Conservation (phyloP, 1,139 yeast genomes). For the Arxiozyma bovina region DNA sequence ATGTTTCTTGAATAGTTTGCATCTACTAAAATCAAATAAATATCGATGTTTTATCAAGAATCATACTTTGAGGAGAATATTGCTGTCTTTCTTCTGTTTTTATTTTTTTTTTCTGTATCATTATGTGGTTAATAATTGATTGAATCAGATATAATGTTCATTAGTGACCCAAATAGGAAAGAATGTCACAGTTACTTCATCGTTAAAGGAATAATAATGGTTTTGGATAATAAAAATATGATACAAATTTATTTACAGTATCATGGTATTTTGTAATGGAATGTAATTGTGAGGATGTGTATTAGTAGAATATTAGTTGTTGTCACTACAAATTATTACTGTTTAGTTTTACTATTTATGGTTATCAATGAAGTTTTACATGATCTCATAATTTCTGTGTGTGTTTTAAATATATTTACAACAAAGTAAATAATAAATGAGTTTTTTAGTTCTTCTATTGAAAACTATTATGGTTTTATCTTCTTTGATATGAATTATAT, state of each 20-base stretch:
- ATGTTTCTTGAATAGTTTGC: not conserved
- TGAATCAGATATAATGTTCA: not conserved
- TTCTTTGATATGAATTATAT: too few relatives aligned
- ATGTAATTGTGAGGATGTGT: not conserved
- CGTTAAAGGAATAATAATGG: too few relatives aligned
- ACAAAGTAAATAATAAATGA: not conserved
- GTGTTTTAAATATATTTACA: not conserved
- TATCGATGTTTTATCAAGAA: too few relatives aligned
- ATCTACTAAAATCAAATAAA: too few relatives aligned
- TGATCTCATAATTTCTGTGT: too few relatives aligned
- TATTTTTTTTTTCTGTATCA: not conserved
- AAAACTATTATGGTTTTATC: too few relatives aligned
- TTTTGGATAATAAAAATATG: not conserved
- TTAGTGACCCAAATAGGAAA: constrained; percentile 2
- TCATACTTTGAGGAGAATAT: not conserved
- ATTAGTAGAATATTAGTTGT: too few relatives aligned
- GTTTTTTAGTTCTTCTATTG: not conserved
- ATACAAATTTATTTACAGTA: not conserved
- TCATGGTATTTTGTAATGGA: not conserved
- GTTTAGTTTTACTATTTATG: not conserved
- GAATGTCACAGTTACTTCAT: not conserved
- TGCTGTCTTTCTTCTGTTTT: not conserved
- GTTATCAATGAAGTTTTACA: not conserved
- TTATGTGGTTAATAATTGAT: not conserved
- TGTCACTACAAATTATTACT: not conserved